These are phyloP conservation scores for Nemania serpens DNA, from an alignment of 2,329 filamentous ascomycete genomes.

Conservation along the genomic window DNA sequence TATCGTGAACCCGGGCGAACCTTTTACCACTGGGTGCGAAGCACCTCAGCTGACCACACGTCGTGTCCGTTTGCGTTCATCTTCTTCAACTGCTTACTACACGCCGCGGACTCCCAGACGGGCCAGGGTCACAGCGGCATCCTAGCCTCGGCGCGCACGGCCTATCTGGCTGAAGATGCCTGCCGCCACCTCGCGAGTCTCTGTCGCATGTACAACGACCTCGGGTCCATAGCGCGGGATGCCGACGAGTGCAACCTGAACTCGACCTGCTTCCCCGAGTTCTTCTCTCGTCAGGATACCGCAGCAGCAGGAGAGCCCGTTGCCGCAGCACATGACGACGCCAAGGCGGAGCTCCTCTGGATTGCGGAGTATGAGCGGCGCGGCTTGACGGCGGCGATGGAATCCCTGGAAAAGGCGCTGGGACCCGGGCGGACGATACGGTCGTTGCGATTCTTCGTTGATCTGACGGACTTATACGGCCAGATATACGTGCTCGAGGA, in stretches of 20 bases:
- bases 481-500: slow-evolving; percentile 43
- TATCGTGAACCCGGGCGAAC: background rate
- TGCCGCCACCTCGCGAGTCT: slow-evolving; percentile 31
- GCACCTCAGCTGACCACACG: slow-evolving; percentile 19
- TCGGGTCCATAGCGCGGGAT: slow-evolving; percentile 38
- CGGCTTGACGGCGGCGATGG: slow-evolving; percentile 1
- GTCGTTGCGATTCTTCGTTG: slow-evolving; percentile 33
- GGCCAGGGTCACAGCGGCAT: background rate
- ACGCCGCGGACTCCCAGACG: background rate
- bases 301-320: background rate
- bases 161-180: slow-evolving; percentile 7
- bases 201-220: slow-evolving; percentile 43
- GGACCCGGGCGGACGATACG: background rate
- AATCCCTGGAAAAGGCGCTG: background rate
- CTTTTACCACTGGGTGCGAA: slow-evolving; percentile 22
- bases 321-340: background rate
- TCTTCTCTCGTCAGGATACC: slow-evolving; percentile 6
- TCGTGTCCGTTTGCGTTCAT: slow-evolving; percentile 23
- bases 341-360: slow-evolving; percentile 11
- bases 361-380: slow-evolving; percentile 11
- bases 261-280: slow-evolving; percentile 40
- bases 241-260: slow-evolving; percentile 40
- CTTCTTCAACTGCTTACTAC: slow-evolving; percentile 4
- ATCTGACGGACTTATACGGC: slow-evolving; percentile 42
- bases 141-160: background rate